Conservation (phyloP, 345 rosid genomes). For the Balakata baccata region DNA sequence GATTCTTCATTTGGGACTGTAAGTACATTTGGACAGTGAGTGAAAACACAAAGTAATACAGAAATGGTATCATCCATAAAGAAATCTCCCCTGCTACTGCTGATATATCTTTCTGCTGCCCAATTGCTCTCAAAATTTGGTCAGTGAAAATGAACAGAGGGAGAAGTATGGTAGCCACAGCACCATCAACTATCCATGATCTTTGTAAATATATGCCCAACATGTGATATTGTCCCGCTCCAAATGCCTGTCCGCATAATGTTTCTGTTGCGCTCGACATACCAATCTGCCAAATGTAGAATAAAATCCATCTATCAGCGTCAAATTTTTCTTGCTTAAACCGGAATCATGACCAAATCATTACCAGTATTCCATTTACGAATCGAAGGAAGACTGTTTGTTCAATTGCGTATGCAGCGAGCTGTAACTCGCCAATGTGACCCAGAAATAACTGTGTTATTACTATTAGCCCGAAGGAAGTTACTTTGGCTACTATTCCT, state of each 20-base stretch:
- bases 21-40: slow-evolving; percentile 35
- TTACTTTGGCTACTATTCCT: slow-evolving; percentile 21
- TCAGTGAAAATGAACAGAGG: slow-evolving; percentile 16
- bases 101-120: not conserved
- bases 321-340: no score
- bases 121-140: slow-evolving; percentile 8
- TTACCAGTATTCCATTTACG: slow-evolving; percentile 29
- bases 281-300: slow-evolving; percentile 26
- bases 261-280: slow-evolving; percentile 45
- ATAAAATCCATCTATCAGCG: not conserved
- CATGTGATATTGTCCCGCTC: slow-evolving; percentile 37
- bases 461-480: slow-evolving; percentile 25
- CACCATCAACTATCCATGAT: slow-evolving; percentile 17
- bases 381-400: slow-evolving; percentile 29
- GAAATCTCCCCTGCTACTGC: slow-evolving; percentile 10
- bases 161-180: slow-evolving; percentile 13
- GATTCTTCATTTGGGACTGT: slow-evolving; percentile 40
- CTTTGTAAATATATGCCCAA: slow-evolving; percentile 37
- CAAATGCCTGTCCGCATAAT: slow-evolving; percentile 42
- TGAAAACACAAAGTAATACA: slow-evolving; percentile 1
- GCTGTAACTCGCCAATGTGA: slow-evolving; percentile 26
- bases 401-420: slow-evolving; percentile 36
- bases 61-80: slow-evolving; percentile 16
- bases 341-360: no score
- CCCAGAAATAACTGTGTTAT: slow-evolving; percentile 30